Evolutionary conservation across 129 eudicot genomes (phyloP).

Genomic region (Daucus carota): DNA sequence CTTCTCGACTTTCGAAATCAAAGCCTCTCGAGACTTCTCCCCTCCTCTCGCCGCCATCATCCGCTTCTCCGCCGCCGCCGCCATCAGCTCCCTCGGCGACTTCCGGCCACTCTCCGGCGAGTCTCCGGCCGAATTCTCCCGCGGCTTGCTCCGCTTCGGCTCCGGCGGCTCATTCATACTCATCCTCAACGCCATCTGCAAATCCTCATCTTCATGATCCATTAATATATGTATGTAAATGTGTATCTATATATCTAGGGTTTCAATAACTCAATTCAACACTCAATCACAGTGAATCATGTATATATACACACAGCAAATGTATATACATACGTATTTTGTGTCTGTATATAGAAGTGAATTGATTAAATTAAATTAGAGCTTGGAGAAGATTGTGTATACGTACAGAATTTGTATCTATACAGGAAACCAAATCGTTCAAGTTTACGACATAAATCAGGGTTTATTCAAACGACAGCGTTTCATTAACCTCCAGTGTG

Average conservation of each 20-base stretch:
- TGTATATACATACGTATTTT: neutral
- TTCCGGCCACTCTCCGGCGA: slow-evolving; percentile 48
- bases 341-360: neutral
- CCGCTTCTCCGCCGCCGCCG: slow-evolving; percentile 90
- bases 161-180: slow-evolving; percentile 91
- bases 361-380: neutral
- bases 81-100: slow-evolving; percentile 74
- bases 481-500: neutral
- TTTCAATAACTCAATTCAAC: neutral
- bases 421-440: neutral
- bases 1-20: neutral
- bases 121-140: slow-evolving; percentile 43
- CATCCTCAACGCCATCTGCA: slow-evolving; percentile 79
- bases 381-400: neutral
- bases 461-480: neutral
- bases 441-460: neutral
- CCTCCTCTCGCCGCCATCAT: slow-evolving; percentile 33
- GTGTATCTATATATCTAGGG: neutral
- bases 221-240: too few relatives aligned
- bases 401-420: neutral
- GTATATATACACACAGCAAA: neutral
- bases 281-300: neutral
- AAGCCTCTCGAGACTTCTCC: too few relatives aligned
- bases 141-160: slow-evolving; percentile 81
- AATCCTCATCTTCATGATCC: slow-evolving; percentile 84